phyloP scores from a whole-genome alignment of 495 filamentous ascomycete genomes.

The Symbiotaphrina buchneri region DNA sequence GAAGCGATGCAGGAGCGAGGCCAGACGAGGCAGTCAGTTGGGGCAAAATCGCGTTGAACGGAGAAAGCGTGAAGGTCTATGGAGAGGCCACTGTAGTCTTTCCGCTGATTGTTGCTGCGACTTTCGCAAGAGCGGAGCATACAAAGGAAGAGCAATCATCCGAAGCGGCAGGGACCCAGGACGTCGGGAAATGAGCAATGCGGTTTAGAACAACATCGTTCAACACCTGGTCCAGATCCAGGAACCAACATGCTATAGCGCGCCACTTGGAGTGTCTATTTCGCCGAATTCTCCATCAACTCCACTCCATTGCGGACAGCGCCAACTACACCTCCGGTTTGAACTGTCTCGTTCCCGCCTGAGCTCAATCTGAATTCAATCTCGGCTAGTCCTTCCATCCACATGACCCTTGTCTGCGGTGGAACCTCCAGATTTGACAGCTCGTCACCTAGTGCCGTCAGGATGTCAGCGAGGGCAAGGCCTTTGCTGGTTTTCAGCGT shows the following conservation, averaged over 20 bases:
- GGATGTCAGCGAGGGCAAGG: slow-evolving; percentile 83
- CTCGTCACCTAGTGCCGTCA: slow-evolving; percentile 66
- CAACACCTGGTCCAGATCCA: not conserved
- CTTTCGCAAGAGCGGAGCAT: slow-evolving; percentile 79
- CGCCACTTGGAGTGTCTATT: too few species aligned
- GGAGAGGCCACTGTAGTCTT: slow-evolving; percentile 83
- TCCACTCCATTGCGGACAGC: slow-evolving; percentile 75
- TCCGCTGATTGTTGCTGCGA: slow-evolving; percentile 84
- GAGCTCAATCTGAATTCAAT: slow-evolving; percentile 80
- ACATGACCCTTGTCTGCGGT: slow-evolving; percentile 64
- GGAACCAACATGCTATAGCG: too few species aligned
- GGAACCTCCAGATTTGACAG: slow-evolving; percentile 67
- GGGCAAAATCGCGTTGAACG: slow-evolving; percentile 89
- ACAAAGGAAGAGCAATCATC: slow-evolving; percentile 7
- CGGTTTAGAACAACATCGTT: slow-evolving; percentile 2
- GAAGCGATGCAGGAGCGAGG: slow-evolving; percentile 83
- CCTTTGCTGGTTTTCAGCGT: slow-evolving; percentile 67
- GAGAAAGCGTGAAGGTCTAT: slow-evolving; percentile 79
- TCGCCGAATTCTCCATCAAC: slow-evolving; percentile 34
- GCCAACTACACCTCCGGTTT: slow-evolving; percentile 82
- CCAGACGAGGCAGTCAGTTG: slow-evolving; percentile 95
- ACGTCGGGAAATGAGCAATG: slow-evolving; percentile 10
- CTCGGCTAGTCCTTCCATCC: slow-evolving; percentile 81
- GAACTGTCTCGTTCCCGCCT: slow-evolving; percentile 70
- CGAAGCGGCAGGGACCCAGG: slow-evolving; percentile 10